Conservation (phyloP, 83 land plant genomes). For the Thuja plicata region DNA sequence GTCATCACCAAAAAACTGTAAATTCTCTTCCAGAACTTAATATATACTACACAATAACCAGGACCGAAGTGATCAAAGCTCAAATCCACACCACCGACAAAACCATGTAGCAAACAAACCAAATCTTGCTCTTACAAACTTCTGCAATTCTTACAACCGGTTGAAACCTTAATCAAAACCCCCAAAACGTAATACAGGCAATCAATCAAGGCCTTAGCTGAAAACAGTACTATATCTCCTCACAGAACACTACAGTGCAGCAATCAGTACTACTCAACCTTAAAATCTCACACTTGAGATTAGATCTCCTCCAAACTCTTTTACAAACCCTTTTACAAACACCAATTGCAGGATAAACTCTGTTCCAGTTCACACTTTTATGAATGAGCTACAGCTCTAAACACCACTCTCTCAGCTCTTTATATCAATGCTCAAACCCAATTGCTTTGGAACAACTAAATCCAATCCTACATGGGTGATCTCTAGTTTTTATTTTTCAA, state of each 20-base stretch:
- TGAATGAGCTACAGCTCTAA: constrained; percentile 1
- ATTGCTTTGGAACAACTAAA: neutral
- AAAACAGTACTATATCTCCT: neutral
- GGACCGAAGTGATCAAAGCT: neutral
- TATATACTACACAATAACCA: neutral
- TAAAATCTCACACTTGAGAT: neutral
- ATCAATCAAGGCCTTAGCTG: neutral
- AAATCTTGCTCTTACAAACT: neutral
- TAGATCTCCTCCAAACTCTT: neutral
- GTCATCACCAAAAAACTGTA: neutral
- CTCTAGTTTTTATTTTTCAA: no score
- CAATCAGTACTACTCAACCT: neutral
- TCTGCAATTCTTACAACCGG: neutral
- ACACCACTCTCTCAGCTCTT: neutral
- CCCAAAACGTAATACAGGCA: neutral
- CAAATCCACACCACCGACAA: neutral
- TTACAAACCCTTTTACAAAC: neutral
- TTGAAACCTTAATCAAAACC: neutral
- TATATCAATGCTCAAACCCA: neutral
- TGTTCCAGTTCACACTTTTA: neutral
- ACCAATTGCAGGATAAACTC: neutral
- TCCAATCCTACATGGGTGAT: neutral
- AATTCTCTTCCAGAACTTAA: neutral
- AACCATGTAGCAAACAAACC: neutral
- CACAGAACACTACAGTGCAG: no score